phyloP scores from a whole-genome alignment of 306 rosid species.

The Fragaria vesca region DNA sequence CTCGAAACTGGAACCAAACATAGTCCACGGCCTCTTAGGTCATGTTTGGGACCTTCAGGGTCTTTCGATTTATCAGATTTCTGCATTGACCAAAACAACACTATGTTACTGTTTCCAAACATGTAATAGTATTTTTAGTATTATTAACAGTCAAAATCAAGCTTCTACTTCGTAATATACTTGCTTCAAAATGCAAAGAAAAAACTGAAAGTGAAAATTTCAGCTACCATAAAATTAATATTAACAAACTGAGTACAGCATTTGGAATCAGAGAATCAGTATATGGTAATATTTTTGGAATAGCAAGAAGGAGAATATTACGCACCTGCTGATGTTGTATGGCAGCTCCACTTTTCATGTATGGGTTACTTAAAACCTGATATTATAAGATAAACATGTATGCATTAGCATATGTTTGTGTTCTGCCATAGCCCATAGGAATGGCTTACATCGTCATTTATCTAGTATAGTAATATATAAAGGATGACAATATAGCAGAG shows the following conservation, averaged over 20 bases:
- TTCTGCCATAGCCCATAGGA: not conserved
- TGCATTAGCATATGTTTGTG: not conserved
- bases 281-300: not conserved
- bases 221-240: not conserved
- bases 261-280: not conserved
- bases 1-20: conserved; percentile 94
- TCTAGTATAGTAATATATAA: not conserved
- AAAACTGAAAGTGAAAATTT: not conserved
- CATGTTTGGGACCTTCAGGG: conserved; percentile 69
- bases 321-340: conserved; percentile 75
- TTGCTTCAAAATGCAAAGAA: not conserved
- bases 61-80: conserved; percentile 68
- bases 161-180: not conserved
- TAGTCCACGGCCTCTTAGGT: conserved; percentile 87
- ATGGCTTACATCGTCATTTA: conserved; percentile 12
- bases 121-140: not conserved
- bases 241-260: not conserved
- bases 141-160: not conserved
- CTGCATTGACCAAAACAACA: conserved; percentile 37
- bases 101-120: not conserved
- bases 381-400: conserved; percentile 12
- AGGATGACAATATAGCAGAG: conserved; percentile 6
- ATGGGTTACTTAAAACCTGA: conserved; percentile 84
- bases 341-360: conserved; percentile 90
- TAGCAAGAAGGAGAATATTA: conserved; percentile 16